Percentiles rank a stretch among this genome's conserved stretches.
Evolutionary conservation across 1,284 basidiomycete genomes (phyloP).

Genomic region (Wallemia ichthyophaga): DNA sequence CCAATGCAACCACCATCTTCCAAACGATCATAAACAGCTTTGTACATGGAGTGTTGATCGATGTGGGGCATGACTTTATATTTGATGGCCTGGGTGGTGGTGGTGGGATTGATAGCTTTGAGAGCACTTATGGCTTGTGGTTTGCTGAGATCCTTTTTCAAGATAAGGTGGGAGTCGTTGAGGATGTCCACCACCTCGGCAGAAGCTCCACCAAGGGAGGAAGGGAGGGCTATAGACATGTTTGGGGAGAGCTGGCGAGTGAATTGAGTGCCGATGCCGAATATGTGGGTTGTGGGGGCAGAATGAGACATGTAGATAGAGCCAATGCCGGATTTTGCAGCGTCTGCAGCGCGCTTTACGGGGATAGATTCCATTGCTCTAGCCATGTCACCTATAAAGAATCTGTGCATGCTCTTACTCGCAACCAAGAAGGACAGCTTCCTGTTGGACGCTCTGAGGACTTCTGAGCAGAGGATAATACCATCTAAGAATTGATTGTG

Average conservation of each 20-base stretch:
- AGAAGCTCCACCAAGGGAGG: constrained; percentile 39
- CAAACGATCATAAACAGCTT: constrained; percentile 63
- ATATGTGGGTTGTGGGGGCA: constrained; percentile 36
- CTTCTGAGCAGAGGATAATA: constrained; percentile 58
- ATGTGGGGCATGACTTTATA: constrained; percentile 58
- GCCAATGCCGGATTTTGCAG: constrained; percentile 49
- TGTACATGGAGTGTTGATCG: constrained; percentile 83
- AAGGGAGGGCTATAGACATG: constrained; percentile 69
- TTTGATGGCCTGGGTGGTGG: constrained; percentile 10
- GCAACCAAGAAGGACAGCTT: constrained; percentile 72
- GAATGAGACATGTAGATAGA: constrained; percentile 32
- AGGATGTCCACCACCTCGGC: constrained; percentile 68
- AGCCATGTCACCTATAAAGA: constrained; percentile 52
- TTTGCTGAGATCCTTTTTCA: constrained; percentile 54
- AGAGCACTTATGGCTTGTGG: constrained; percentile 13
- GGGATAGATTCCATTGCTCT: constrained; percentile 73
- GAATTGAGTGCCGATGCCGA: constrained; percentile 57
- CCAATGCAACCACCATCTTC: constrained; percentile 70
- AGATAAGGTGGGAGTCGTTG: constrained; percentile 50
- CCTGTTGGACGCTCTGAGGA: constrained; percentile 51
- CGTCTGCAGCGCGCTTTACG: constrained; percentile 71
- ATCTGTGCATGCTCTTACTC: constrained; percentile 64
- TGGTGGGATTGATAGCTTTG: constrained; percentile 5
- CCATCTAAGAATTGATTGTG: constrained; percentile 98
- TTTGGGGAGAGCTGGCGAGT: constrained; percentile 40